Evolutionary conservation across 2,329 filamentous ascomycete species (phyloP).

Genomic region (Aphanoascus verrucosus): DNA sequence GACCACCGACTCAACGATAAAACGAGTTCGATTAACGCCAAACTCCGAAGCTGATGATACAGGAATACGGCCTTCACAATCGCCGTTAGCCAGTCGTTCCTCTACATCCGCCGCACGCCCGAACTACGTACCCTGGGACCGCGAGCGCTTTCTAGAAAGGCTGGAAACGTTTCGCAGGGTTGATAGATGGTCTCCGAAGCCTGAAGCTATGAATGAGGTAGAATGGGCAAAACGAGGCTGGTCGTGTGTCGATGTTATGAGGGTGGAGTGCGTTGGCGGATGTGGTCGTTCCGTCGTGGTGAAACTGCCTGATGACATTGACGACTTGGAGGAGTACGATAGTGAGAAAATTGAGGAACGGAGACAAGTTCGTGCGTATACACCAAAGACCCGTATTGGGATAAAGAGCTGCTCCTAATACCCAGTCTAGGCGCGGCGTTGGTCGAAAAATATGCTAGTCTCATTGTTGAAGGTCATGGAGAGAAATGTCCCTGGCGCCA

Average conservation of each 20-base stretch:
- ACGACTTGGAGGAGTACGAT: slow-evolving; percentile 40
- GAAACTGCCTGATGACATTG: slow-evolving; percentile 59
- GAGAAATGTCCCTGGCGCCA: slow-evolving; percentile 78
- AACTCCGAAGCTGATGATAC: slow-evolving; percentile 9
- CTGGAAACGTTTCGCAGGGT: slow-evolving; percentile 84
- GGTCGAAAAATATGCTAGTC: slow-evolving; percentile 61
- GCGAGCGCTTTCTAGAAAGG: slow-evolving; percentile 66
- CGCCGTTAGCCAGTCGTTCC: slow-evolving; percentile 22
- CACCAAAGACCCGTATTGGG: neutral
- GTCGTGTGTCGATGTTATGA: slow-evolving; percentile 73
- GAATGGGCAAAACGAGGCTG: slow-evolving; percentile 93
- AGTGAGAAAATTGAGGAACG: slow-evolving; percentile 33
- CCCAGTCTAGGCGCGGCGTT: slow-evolving; percentile 47
- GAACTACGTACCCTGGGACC: slow-evolving; percentile 78
- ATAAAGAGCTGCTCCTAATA: neutral
- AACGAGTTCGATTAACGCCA: slow-evolving; percentile 15
- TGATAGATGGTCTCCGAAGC: slow-evolving; percentile 88
- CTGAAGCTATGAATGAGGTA: slow-evolving; percentile 72
- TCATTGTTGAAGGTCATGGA: slow-evolving; percentile 65
- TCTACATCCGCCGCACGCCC: slow-evolving; percentile 37
- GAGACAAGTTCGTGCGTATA: slow-evolving; percentile 34
- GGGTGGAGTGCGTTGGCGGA: slow-evolving; percentile 67
- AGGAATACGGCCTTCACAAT: slow-evolving; percentile 4
- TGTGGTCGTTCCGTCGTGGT: slow-evolving; percentile 79
- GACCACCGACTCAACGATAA: slow-evolving; percentile 14